Evolutionary conservation across 495 filamentous ascomycete genomes (phyloP), one percentile per base, ranked within the genome.

Genomic region (Pseudevernia furfuracea): DNA sequence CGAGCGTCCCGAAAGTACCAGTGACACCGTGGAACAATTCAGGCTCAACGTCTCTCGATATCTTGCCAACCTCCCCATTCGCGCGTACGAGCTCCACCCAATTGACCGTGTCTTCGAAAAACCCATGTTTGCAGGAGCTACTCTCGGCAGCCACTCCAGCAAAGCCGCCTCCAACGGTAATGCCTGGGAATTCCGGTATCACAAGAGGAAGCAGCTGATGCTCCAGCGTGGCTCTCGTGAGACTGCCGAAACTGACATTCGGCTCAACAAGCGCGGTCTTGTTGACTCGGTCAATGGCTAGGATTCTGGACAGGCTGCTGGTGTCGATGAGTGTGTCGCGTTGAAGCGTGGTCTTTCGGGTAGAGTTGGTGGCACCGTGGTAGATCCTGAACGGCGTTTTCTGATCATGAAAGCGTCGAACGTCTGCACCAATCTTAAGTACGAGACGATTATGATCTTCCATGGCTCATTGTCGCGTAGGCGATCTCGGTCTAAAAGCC

Each of bases 281-380:
- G 4, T 60, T 36, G 10, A 52, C 52, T 1, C 59, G 65, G 73
- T 89, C 75, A 66, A 88, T 74, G 7, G 73, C 43, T 2, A 89
- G 74, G n/a, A 89, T 78, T 67, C 78, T 71, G 58, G 75, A 75
- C n/a, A 89, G 78, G 30, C 63, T 66, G 73, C 71, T 79, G 52
- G 79, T 87, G 71, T 89, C 82, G 55, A 87, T 74, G 17, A 79
- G 78, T 53, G 79, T 76, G 62, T 79, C 74, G 17, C 71, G 70
- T 36, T 72, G 71, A 46, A 75, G 72, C 36, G 67, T 60, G 4
- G 74, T 72, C 11, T 76, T 79, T 4, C 87, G 84, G 37, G 88
- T 91, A 71, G 78, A 85, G 76, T 91, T 90, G 43, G 88, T 91
- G 0, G 83, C 84, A 62, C 89, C 89, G 77, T 92, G 89, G 74